phyloP scores from a whole-genome alignment of 129 eudicot species.

The Ambrosia trifida region DNA sequence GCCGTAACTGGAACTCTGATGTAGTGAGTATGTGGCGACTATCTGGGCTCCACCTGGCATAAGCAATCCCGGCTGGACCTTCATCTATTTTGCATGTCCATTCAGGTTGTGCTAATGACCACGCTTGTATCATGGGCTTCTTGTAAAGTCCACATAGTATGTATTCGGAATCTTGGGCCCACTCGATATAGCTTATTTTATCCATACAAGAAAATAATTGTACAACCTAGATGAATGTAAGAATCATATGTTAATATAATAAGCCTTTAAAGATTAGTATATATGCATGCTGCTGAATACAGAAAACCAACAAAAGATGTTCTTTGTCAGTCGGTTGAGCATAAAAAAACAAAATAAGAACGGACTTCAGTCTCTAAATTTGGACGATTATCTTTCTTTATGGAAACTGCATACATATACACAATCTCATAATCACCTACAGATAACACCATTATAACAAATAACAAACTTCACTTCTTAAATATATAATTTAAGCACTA shows the following conservation, averaged over 20 bases:
- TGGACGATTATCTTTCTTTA: background rate
- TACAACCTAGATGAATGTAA: conserved; percentile 60
- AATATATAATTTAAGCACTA: background rate
- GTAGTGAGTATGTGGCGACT: conserved; percentile 99
- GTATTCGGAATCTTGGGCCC: conserved; percentile 98
- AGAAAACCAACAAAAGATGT: conserved; percentile 4
- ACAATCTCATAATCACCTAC: conserved; percentile 11
- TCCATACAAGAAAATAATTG: conserved; percentile 92
- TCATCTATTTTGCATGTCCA: conserved; percentile 99
- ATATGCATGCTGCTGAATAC: background rate
- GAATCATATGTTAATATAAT: background rate
- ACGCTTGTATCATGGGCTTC: conserved; percentile 90
- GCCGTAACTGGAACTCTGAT: conserved; percentile 82
- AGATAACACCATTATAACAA: conserved; percentile 11
- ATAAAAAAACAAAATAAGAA: background rate
- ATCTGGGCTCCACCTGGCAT: conserved; percentile 99
- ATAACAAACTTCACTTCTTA: conserved; percentile 5
- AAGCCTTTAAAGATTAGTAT: background rate
- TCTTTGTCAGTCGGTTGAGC: background rate
- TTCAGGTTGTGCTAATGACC: conserved; percentile 95
- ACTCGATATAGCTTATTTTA: conserved; percentile 85
- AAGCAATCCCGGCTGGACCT: conserved; percentile 96
- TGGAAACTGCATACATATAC: conserved; percentile 2
- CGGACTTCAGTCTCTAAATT: background rate
- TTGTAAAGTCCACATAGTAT: conserved; percentile 91